Evolutionary conservation across 2,329 filamentous ascomycete genomes (phyloP).

Genomic region (Pleomassaria siparia): DNA sequence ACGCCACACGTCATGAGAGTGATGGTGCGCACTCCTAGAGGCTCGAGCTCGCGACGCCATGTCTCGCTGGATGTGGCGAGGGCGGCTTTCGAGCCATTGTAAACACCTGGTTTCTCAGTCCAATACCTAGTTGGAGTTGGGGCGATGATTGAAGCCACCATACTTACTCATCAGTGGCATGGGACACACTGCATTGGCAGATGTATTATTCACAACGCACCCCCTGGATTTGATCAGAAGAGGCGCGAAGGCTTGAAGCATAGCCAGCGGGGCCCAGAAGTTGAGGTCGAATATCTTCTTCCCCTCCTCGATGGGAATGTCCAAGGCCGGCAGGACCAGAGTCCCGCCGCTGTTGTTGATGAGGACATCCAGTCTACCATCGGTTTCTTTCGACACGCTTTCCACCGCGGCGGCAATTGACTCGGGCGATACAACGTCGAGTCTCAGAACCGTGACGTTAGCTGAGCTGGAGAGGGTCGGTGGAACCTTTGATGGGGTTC

Average conservation of each 20-base stretch:
- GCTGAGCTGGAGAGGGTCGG: conserved; percentile 8
- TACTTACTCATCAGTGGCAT: not conserved
- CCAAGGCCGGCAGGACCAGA: conserved; percentile 37
- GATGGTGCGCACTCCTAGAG: not conserved
- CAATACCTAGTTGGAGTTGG: no score
- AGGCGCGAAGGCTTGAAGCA: conserved; percentile 43
- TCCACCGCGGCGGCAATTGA: conserved; percentile 12
- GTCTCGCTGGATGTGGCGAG: not conserved
- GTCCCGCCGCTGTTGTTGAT: conserved; percentile 48
- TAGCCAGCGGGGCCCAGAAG: conserved; percentile 41
- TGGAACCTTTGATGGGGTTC: conserved; percentile 36
- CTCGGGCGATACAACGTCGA: conserved; percentile 11
- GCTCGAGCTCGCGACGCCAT: not conserved
- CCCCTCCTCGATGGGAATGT: conserved; percentile 11
- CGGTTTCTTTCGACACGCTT: conserved; percentile 10
- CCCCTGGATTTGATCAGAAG: conserved; percentile 12
- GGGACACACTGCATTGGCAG: not conserved
- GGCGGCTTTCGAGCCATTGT: not conserved
- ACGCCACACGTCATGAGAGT: not conserved
- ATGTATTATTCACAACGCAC: not conserved
- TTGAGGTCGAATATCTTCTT: conserved; percentile 36
- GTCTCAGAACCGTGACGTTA: conserved; percentile 19
- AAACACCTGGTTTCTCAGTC: not conserved
- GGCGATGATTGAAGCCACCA: no score
- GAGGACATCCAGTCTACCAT: conserved; percentile 18